Base-by-base conservation (phyloP, 2,329 filamentous ascomycete genomes). In the Colletotrichum lupini region DNA sequence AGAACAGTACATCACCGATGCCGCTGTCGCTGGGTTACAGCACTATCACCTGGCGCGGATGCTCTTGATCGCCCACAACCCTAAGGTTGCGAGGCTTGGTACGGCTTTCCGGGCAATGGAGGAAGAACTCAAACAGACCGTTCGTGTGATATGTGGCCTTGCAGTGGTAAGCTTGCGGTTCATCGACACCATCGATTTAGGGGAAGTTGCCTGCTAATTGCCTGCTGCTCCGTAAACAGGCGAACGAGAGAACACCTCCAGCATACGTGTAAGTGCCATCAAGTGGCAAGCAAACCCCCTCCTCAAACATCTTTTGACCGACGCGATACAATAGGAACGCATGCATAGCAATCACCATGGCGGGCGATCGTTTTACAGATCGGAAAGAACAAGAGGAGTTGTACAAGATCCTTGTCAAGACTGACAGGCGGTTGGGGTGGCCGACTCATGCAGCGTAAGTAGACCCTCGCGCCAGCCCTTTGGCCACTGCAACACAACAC, bases 361-460 rank as follows among this genome's bases (percentile, higher is more conserved):
- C 77, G 3, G 84, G 84, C 7, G 84, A 85, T 67, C 79, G 82
- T 26, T 85, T 85, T 63, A 78, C 77, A 2, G 78, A 81, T 7
- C 75, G 76, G 6, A 75, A 74, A 14, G 83, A 85, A 66, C 84
- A 85, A 57, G 78, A 83, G 58, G 82, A 81, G 9, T 72, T 85
- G 8, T 77, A 83, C 7, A 76, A 78, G 3, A 77, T 85, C 7
- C 75, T 85, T 37, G 72, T 77, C 12, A 80, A 78, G 28, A 82
- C 81, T 11, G 79, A 80, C 26, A 75, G 66, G 5, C 74, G 78
- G 22, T 75, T 78, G 7, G 79, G 76, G 1, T 80, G 79, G 78
- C 78, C 79, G 1, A 80, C 78, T 22, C 75, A 77, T 59, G 75
- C 78, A 19, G 77, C 76, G 79, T 80, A 75, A 75, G 78, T 53